phyloP scores from a whole-genome alignment of 352 stramenopile species.

The Peronospora farinosa region DNA sequence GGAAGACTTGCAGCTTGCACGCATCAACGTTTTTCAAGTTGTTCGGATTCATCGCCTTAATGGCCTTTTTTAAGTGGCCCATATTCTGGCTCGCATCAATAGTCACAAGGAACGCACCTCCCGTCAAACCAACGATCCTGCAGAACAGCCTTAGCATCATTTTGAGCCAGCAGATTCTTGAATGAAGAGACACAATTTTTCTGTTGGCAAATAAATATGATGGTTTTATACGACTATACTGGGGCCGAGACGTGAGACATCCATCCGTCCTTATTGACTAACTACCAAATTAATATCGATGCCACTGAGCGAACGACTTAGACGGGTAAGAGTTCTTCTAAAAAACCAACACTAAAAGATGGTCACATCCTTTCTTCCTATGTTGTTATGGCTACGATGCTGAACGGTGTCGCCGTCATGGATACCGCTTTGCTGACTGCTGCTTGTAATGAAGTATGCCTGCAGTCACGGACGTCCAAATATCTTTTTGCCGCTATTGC shows the following conservation, averaged over 20 bases:
- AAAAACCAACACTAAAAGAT: too few species aligned
- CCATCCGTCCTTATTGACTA: too few species aligned
- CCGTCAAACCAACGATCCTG: background rate
- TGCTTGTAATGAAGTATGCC: slow-evolving; percentile 96
- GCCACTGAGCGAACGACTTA: too few species aligned
- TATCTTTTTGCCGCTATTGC: slow-evolving; percentile 99
- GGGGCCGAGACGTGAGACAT: too few species aligned
- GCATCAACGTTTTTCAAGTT: background rate
- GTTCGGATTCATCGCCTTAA: background rate
- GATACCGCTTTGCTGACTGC: slow-evolving; percentile 98
- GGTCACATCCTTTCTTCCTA: too few species aligned
- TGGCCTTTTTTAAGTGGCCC: background rate
- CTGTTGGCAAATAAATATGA: too few species aligned
- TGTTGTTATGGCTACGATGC: slow-evolving; percentile 99
- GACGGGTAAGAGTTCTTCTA: too few species aligned
- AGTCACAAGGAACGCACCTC: background rate
- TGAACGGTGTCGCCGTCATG: slow-evolving; percentile 99
- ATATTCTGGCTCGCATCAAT: background rate
- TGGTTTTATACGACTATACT: too few species aligned
- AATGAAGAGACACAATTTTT: too few species aligned
- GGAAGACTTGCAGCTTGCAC: background rate
- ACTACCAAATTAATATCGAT: too few species aligned
- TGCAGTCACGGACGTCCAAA: slow-evolving; percentile 99
- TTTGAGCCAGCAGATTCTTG: too few species aligned
- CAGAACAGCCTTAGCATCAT: too few species aligned